Conservation (phyloP, 1,284 basidiomycete species). For the Mycosarcoma mackinlayi region DNA sequence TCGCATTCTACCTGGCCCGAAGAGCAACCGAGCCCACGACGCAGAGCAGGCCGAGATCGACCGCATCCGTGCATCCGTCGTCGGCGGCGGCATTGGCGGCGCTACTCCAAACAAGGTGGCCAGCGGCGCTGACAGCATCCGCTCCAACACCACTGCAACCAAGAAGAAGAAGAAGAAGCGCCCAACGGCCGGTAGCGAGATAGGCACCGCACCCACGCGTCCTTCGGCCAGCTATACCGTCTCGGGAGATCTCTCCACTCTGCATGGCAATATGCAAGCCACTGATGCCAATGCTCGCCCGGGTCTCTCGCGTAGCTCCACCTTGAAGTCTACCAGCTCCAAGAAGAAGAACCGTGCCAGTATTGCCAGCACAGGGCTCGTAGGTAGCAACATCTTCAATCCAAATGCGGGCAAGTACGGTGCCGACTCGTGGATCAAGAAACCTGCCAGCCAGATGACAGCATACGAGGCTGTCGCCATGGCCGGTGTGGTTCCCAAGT, state of each 20-base stretch:
- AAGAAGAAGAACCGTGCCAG: slow-evolving; percentile 60
- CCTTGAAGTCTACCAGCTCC: slow-evolving; percentile 40
- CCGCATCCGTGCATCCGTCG: slow-evolving; percentile 58
- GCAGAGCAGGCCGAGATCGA: slow-evolving; percentile 46
- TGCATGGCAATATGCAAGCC: slow-evolving; percentile 20
- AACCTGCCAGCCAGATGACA: slow-evolving; percentile 47
- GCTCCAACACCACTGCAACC: slow-evolving; percentile 31
- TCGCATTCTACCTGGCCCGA: slow-evolving; percentile 56
- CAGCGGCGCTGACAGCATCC: slow-evolving; percentile 36
- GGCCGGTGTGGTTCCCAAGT: slow-evolving; percentile 52
- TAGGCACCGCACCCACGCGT: slow-evolving; percentile 59
- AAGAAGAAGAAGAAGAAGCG: slow-evolving; percentile 59
- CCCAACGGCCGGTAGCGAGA: slow-evolving; percentile 57
- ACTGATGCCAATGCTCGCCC: slow-evolving; percentile 16
- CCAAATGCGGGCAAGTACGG: slow-evolving; percentile 51
- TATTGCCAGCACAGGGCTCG: slow-evolving; percentile 35
- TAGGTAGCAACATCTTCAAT: slow-evolving; percentile 43
- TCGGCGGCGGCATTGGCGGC: slow-evolving; percentile 52
- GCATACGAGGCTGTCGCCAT: slow-evolving; percentile 57
- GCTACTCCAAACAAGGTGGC: slow-evolving; percentile 11
- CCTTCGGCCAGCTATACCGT: slow-evolving; percentile 44
- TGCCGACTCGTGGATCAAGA: slow-evolving; percentile 53
- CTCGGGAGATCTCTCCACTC: slow-evolving; percentile 45
- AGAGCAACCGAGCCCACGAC: slow-evolving; percentile 40
- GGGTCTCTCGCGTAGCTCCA: slow-evolving; percentile 45